These are phyloP conservation scores for Candolleomyces aberdarensis DNA, from an alignment of 768 basidiomycete species.

Conservation along the genomic window DNA sequence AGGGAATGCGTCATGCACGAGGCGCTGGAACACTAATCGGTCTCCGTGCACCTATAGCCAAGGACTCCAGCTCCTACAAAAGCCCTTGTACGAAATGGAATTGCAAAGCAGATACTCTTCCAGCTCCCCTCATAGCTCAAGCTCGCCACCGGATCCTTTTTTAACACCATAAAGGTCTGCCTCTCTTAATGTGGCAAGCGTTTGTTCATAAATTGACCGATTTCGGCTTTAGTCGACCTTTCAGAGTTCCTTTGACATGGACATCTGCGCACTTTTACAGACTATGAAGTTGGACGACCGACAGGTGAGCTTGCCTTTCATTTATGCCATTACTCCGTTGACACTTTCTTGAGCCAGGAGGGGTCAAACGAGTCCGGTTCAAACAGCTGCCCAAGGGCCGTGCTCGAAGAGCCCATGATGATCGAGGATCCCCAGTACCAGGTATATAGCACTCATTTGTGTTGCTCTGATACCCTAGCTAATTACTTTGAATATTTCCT, in stretches of 20 bases:
- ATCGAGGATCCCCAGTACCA: slow-evolving; percentile 42
- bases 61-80: neutral
- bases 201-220: too few species aligned
- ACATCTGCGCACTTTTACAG: slow-evolving; percentile 52
- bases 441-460: slow-evolving; percentile 22
- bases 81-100: neutral
- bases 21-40: neutral
- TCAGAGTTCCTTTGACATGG: slow-evolving; percentile 29
- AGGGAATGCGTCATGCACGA: slow-evolving; percentile 6
- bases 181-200: too few species aligned
- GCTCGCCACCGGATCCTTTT: neutral
- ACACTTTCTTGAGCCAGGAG: slow-evolving; percentile 43
- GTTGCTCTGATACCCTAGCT: neutral
- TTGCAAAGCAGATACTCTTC: neutral
- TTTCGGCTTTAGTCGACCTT: too few species aligned
- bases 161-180: too few species aligned
- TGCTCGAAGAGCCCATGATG: slow-evolving; percentile 41
- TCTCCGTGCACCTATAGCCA: neutral
- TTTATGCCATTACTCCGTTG: neutral
- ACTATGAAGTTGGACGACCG: slow-evolving; percentile 44
- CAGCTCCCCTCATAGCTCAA: neutral
- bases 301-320: slow-evolving; percentile 23
- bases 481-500: neutral
- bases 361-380: slow-evolving; percentile 19
- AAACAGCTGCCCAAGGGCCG: slow-evolving; percentile 12